Evolutionary conservation across 441 rosid species (phyloP).

Genomic region (Breynia disticha): DNA sequence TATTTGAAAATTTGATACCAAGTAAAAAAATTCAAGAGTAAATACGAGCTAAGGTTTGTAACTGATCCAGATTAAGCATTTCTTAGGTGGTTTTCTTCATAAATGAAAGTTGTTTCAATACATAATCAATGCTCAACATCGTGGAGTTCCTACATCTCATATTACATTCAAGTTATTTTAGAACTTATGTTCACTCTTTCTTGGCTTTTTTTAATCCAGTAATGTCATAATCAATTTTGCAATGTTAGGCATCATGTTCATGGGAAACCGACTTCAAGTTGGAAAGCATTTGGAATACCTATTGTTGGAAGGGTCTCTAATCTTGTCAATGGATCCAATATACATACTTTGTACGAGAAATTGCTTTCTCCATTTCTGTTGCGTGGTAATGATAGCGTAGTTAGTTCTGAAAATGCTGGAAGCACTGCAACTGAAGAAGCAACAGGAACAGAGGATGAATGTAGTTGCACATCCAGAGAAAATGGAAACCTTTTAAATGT

Average conservation of each 20-base stretch:
- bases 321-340: constrained; percentile 48
- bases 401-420: constrained; percentile 22
- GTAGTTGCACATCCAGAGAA: constrained; percentile 20
- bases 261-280: constrained; percentile 43
- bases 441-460: constrained; percentile 23
- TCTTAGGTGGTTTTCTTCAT: not conserved
- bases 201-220: not conserved
- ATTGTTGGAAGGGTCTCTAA: constrained; percentile 56
- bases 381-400: constrained; percentile 27
- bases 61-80: no score
- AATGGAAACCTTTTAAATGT: constrained; percentile 19
- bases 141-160: not conserved
- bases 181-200: constrained; percentile 10
- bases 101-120: not conserved
- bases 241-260: constrained; percentile 51
- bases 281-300: constrained; percentile 79
- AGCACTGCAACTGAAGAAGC: constrained; percentile 33
- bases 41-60: no score
- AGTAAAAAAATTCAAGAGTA: no score
- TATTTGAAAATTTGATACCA: no score
- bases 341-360: constrained; percentile 45
- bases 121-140: not conserved
- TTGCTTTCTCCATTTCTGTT: constrained; percentile 53
- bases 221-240: constrained; percentile 15
- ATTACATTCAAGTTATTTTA: not conserved